Conservation (phyloP, 129 eudicot genomes). For the Solidago caesia region DNA sequence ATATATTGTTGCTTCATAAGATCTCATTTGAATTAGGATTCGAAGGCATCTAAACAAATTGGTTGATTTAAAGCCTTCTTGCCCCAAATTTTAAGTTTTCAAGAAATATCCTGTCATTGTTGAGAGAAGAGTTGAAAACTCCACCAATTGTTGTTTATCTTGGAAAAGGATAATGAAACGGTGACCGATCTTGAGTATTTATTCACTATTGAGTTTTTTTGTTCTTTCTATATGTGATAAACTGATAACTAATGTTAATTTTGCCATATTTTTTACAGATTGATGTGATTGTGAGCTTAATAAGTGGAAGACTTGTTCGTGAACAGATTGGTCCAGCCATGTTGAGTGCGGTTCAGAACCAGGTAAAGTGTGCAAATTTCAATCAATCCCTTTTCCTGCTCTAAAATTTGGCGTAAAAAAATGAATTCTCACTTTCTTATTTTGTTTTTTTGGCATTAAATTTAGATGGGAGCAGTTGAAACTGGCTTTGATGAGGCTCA, state of each 20-base stretch:
- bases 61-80: conserved; percentile 30
- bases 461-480: conserved; percentile 99
- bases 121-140: conserved; percentile 29
- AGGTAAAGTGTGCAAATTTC: conserved; percentile 46
- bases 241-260: conserved; percentile 3
- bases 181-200: conserved; percentile 18
- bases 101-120: conserved; percentile 13
- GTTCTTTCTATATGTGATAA: background rate
- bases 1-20: conserved; percentile 26
- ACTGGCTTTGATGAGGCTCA: conserved; percentile 75
- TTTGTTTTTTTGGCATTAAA: conserved; percentile 3
- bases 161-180: conserved; percentile 27
- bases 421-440: background rate
- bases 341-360: conserved; percentile 98
- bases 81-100: conserved; percentile 28
- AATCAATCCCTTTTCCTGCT: background rate
- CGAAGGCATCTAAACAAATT: conserved; percentile 32
- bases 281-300: conserved; percentile 89
- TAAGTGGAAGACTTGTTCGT: conserved; percentile 98
- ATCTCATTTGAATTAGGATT: conserved; percentile 37
- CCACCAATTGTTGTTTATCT: conserved; percentile 8
- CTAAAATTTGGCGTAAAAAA: background rate
- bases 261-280: conserved; percentile 43
- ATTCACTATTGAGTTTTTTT: background rate
- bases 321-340: conserved; percentile 98